Conservation (phyloP, 257 asterid species). For the Scutellaria galericulata region DNA sequence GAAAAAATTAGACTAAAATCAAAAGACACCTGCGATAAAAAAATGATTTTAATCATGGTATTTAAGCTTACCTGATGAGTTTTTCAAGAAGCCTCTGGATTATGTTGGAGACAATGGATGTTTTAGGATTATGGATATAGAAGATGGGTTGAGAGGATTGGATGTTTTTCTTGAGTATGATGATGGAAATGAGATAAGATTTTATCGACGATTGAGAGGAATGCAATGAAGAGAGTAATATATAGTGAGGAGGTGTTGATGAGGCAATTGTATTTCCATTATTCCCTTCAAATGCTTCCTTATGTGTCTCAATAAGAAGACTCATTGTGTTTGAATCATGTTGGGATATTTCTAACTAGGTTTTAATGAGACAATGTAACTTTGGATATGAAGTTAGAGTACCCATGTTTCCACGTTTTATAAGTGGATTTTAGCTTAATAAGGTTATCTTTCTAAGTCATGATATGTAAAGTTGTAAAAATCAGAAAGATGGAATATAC, state of each 20-base stretch:
- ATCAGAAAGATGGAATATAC: no score
- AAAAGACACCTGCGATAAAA: no score
- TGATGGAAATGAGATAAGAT: constrained; percentile 37
- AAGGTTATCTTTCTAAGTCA: no score
- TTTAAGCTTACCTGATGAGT: constrained; percentile 78
- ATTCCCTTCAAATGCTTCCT: constrained; percentile 81
- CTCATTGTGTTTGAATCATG: constrained; percentile 50
- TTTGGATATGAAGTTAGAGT: no score
- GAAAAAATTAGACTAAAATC: no score
- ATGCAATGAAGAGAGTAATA: constrained; percentile 59
- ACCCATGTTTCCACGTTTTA: no score
- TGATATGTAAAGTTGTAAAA: no score
- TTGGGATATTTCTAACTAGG: no score
- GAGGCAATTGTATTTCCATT: constrained; percentile 70
- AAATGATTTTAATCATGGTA: constrained; percentile 45
- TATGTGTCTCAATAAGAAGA: constrained; percentile 78
- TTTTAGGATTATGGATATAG: constrained; percentile 65
- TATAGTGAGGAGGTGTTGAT: constrained; percentile 48
- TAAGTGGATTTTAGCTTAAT: no score
- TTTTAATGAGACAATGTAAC: no score
- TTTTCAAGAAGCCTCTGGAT: constrained; percentile 54
- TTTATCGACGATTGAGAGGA: constrained; percentile 61
- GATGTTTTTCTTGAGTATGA: constrained; percentile 42
- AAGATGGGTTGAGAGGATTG: constrained; percentile 73
- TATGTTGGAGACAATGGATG: constrained; percentile 41